Base-by-base conservation (phyloP, 139 green algal genomes). In the Dunaliella primolecta region DNA sequence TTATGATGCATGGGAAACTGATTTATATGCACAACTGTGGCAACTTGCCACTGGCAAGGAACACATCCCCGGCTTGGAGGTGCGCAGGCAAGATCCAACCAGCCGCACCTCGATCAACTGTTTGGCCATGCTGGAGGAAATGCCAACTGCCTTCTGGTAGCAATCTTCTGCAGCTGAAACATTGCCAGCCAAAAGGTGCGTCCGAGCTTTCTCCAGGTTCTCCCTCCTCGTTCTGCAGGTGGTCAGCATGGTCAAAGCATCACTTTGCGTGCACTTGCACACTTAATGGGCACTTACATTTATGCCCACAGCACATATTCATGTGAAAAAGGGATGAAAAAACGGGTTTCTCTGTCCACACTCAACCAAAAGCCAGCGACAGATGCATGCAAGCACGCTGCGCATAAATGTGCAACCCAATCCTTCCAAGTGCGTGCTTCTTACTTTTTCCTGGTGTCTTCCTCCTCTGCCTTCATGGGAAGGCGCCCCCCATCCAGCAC, bases 401-500 rank as follows among this genome's bases (percentile, higher is more conserved):
- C n/a, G n/a, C n/a, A n/a, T n/a, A n/a, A n/a, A n/a, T n/a, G n/a
- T n/a, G n/a, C n/a, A n/a, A n/a, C n/a, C n/a, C n/a, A n/a, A n/a
- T n/a, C n/a, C n/a, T n/a, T n/a, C n/a, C n/a, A n/a, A n/a, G n/a
- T n/a, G 20, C 2, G 70, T n/a, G n/a, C n/a, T n/a, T n/a, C 81
- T 1, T 81, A 96, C 92, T 89, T 95, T 29, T 88, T 74, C 0
- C 97, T 87, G 35, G 84, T 89, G 0, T 84, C 87, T 88, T 99
- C 95, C 84, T 99, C 96, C 0, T 93, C 88, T 0, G 79, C 88
- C 84, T 99, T 99, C 81, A 95, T 94, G 3, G 97, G 97, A 75
- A 99, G 91, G 11, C 86, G 84, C 21, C 93, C 96, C 15, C 97
- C 97, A 85, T 99, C 97, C 87, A 99, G 98, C 21, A 99, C 94